A percentile compares a stretch with the other conserved stretches of the same genome.
Evolutionary conservation across 179 eudicot species (phyloP).

Genomic region (Spergularia azorica): DNA sequence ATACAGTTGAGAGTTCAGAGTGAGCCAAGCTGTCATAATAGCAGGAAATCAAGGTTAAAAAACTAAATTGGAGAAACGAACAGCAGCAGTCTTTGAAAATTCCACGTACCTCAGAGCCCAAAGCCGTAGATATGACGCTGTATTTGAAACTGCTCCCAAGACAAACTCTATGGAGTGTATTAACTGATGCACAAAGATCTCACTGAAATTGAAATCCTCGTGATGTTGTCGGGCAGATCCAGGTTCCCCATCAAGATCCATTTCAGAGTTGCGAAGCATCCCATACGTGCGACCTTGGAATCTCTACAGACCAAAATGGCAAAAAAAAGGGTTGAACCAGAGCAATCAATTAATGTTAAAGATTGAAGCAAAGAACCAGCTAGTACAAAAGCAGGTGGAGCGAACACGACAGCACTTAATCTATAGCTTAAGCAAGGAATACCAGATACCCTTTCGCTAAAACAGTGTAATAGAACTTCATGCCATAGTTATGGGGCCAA

Average conservation of each 20-base stretch:
- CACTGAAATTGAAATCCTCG: slow-evolving; percentile 94
- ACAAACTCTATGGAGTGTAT: slow-evolving; percentile 98
- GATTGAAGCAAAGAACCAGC: not conserved
- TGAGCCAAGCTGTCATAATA: slow-evolving; percentile 84
- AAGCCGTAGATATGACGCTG: slow-evolving; percentile 96
- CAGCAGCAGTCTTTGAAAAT: not conserved
- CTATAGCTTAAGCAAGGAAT: no score
- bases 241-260: slow-evolving; percentile 69
- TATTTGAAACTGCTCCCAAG: slow-evolving; percentile 94
- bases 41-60: slow-evolving; percentile 21
- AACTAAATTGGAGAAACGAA: not conserved
- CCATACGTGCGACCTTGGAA: slow-evolving; percentile 97
- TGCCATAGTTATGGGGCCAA: no score
- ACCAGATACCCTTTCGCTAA: no score
- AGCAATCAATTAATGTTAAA: slow-evolving; percentile 1
- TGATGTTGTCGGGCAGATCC: slow-evolving; percentile 67
- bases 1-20: slow-evolving; percentile 92
- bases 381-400: not conserved
- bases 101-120: slow-evolving; percentile 89
- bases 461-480: no score
- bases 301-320: slow-evolving; percentile 48
- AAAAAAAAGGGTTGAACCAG: slow-evolving; percentile 13
- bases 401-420: no score
- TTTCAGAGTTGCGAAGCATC: slow-evolving; percentile 75
- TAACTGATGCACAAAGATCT: slow-evolving; percentile 96